Evolutionary conservation across 2,329 filamentous ascomycete species (phyloP).

Genomic region (Penicillium sp.): DNA sequence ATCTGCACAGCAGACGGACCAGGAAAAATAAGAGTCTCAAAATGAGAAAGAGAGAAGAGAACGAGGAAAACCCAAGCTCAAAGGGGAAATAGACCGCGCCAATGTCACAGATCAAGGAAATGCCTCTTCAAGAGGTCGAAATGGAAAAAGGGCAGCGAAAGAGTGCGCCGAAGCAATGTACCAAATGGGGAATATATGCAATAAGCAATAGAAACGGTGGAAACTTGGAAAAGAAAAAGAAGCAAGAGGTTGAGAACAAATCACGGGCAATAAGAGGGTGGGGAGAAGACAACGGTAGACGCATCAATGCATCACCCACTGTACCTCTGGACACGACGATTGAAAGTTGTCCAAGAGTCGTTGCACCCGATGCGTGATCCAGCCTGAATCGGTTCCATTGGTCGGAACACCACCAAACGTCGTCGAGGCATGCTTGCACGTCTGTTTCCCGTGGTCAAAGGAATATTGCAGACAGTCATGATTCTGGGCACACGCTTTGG

Average conservation of each 20-base stretch:
- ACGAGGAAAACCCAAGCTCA: too few species aligned
- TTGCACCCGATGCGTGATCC: constrained; percentile 21
- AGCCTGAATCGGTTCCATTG: constrained; percentile 20
- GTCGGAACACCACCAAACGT: constrained; percentile 14
- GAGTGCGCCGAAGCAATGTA: background rate
- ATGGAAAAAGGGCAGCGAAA: background rate
- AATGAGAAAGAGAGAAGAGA: too few species aligned
- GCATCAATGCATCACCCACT: constrained; percentile 18
- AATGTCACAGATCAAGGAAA: too few species aligned
- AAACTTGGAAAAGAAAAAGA: too few species aligned
- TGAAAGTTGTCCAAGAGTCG: constrained; percentile 18
- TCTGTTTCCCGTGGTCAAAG: constrained; percentile 12
- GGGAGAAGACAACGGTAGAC: too few species aligned
- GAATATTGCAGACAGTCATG: constrained; percentile 24
- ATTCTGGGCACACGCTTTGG: constrained; percentile 19
- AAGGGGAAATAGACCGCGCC: too few species aligned
- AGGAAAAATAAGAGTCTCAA: too few species aligned
- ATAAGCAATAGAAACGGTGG: background rate
- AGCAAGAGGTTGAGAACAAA: too few species aligned
- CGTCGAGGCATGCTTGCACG: constrained; percentile 18
- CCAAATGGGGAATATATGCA: constrained; percentile 11
- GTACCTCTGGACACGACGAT: constrained; percentile 19
- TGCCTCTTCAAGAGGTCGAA: too few species aligned
- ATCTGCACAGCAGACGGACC: too few species aligned
- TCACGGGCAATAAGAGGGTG: too few species aligned